phyloP scores from a whole-genome alignment of 768 basidiomycete genomes.

The Trametes coccinea region DNA sequence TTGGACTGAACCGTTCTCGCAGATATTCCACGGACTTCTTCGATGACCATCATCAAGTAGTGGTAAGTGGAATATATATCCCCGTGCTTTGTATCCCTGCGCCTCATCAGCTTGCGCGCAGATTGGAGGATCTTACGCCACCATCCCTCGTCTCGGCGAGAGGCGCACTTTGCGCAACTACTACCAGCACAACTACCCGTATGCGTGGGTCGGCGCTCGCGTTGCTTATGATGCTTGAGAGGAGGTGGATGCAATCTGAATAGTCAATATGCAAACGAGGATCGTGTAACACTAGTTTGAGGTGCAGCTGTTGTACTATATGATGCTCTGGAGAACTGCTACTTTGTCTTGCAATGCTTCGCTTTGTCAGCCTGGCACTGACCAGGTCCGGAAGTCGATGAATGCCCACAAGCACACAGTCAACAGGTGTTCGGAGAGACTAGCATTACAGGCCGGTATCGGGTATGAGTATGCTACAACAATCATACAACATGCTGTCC shows the following conservation, averaged over 20 bases:
- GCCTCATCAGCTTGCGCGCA: conserved; percentile 33
- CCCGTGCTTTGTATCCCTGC: neutral
- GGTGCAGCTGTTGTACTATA: no score
- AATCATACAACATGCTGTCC: neutral
- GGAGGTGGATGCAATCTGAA: neutral
- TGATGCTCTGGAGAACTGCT: no score
- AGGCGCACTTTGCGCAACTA: conserved; percentile 83
- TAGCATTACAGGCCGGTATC: no score
- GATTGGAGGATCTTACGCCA: conserved; percentile 90
- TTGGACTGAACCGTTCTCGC: conserved; percentile 2
- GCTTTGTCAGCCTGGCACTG: no score
- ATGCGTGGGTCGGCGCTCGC: conserved; percentile 81
- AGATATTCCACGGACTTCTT: conserved; percentile 90
- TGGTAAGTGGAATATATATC: conserved; percentile 54
- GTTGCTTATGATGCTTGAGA: conserved; percentile 52
- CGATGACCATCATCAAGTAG: conserved; percentile 81
- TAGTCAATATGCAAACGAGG: neutral
- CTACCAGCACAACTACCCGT: conserved; percentile 91
- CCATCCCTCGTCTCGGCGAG: conserved; percentile 78
- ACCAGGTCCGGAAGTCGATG: no score
- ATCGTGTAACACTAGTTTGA: neutral
- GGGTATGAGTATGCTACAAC: neutral
- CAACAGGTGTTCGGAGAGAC: no score
- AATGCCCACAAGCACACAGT: no score
- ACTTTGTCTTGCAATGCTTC: no score